These are phyloP conservation scores for Plasmodium yoelii DNA, from an alignment of 169 alveolate genomes.

Conservation along the genomic window DNA sequence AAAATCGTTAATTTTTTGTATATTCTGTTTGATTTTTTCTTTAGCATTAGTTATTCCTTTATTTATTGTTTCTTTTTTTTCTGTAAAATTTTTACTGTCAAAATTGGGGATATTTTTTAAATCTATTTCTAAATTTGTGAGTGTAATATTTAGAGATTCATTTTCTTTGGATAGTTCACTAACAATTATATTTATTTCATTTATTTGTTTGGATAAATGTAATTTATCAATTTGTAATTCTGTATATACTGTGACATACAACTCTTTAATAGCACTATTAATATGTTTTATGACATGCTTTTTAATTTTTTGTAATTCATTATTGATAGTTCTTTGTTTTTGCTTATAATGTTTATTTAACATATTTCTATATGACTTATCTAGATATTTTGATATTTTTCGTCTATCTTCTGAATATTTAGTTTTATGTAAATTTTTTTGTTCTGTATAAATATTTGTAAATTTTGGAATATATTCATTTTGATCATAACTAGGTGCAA, in stretches of 20 bases:
- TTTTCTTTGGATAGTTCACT: too few relatives aligned
- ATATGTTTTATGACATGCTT: neutral
- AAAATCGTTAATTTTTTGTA: neutral
- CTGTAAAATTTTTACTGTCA: neutral
- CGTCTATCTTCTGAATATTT: conserved; percentile 17
- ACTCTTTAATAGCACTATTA: neutral
- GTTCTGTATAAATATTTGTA: conserved; percentile 10
- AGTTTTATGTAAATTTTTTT: conserved; percentile 10
- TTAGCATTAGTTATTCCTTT: conserved; percentile 9
- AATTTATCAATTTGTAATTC: conserved; percentile 13
- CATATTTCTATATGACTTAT: neutral
- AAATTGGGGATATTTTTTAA: neutral
- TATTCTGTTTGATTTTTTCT: conserved; percentile 7
- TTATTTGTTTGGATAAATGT: neutral
- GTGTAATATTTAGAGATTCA: too few relatives aligned
- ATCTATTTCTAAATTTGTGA: neutral
- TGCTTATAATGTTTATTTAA: neutral
- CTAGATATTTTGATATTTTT: conserved; percentile 21
- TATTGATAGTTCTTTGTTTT: neutral
- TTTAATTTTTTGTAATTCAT: conserved; percentile 20
- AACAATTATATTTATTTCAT: neutral
- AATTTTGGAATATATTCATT: conserved; percentile 1
- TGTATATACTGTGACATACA: conserved; percentile 1
- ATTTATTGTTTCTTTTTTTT: neutral
- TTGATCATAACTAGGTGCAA: conserved; percentile 39